A percentile compares a stretch with the other conserved stretches of the same genome.
phyloP scores from a whole-genome alignment of 768 basidiomycete species.

The Hygrophoropsis aurantiaca region DNA sequence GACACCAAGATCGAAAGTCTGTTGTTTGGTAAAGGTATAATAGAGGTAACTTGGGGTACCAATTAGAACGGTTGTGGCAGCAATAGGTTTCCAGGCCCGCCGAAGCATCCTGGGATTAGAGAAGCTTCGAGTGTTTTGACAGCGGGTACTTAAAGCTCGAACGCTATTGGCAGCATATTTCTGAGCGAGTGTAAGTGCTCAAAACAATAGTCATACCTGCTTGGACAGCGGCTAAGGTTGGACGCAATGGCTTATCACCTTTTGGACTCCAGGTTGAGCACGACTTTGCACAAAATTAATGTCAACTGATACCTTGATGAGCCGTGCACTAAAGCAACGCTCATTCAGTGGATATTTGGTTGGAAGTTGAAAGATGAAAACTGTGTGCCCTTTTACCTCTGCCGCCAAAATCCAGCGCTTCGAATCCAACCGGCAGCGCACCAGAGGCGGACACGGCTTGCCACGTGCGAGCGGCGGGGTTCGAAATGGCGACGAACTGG shows the following conservation, averaged over 20 bases:
- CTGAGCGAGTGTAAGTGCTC: too few relatives aligned
- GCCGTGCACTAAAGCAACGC: not conserved
- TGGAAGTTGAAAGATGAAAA: not conserved
- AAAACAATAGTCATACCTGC: too few relatives aligned
- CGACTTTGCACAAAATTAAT: too few relatives aligned
- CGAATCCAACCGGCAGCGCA: not conserved
- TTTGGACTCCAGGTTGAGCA: too few relatives aligned
- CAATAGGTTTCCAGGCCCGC: conserved; percentile 67
- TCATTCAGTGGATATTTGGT: not conserved
- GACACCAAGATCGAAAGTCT: conserved; percentile 62
- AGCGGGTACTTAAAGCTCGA: conserved; percentile 1
- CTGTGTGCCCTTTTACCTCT: not conserved
- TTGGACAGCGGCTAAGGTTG: too few relatives aligned
- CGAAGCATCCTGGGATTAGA: conserved; percentile 49
- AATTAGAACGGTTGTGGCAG: conserved; percentile 51
- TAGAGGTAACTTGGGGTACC: conserved; percentile 61
- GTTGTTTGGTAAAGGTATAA: conserved; percentile 45
- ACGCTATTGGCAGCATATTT: not conserved
- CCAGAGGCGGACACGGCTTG: conserved; percentile 1
- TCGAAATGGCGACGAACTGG: conserved; percentile 19
- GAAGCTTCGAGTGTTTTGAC: conserved; percentile 1
- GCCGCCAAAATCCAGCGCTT: too few relatives aligned
- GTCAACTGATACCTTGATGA: not conserved
- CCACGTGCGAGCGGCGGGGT: conserved; percentile 17
- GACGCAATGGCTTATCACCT: too few relatives aligned